A percentile compares a stretch with the other conserved stretches of the same genome.
Evolutionary conservation across 257 asterid species (phyloP).

Genomic region (Solanum stenotomum): DNA sequence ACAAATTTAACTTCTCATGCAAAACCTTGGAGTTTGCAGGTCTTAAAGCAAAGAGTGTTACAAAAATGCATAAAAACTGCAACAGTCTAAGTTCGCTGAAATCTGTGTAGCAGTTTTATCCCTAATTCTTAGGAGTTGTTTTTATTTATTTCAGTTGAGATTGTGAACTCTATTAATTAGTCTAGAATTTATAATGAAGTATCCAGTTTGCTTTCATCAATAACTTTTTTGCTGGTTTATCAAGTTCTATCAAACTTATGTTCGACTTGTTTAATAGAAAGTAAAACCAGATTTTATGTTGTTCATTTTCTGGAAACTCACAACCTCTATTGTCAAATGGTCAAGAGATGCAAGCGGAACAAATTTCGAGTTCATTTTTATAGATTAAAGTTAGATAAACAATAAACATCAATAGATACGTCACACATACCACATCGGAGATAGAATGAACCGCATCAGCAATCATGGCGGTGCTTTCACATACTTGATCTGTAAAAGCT

Average conservation of each 20-base stretch:
- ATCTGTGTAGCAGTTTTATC: background rate
- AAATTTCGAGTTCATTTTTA: background rate
- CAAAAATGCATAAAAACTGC: background rate
- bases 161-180: background rate
- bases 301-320: background rate
- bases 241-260: background rate
- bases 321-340: background rate
- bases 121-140: background rate
- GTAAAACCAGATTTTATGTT: background rate
- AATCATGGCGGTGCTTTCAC: slow-evolving; percentile 92
- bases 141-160: background rate
- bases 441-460: slow-evolving; percentile 95
- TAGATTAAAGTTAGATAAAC: background rate
- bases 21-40: background rate
- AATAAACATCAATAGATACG: background rate
- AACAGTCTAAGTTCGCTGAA: background rate
- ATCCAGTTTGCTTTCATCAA: background rate
- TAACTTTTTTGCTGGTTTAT: background rate
- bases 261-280: background rate
- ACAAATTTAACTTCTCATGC: background rate
- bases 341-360: background rate
- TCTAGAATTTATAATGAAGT: background rate
- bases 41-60: background rate
- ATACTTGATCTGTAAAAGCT: slow-evolving; percentile 67
- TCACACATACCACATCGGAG: slow-evolving; percentile 75